phyloP scores from a whole-genome alignment of 257 asterid genomes.

The Ilex aquifolium region DNA sequence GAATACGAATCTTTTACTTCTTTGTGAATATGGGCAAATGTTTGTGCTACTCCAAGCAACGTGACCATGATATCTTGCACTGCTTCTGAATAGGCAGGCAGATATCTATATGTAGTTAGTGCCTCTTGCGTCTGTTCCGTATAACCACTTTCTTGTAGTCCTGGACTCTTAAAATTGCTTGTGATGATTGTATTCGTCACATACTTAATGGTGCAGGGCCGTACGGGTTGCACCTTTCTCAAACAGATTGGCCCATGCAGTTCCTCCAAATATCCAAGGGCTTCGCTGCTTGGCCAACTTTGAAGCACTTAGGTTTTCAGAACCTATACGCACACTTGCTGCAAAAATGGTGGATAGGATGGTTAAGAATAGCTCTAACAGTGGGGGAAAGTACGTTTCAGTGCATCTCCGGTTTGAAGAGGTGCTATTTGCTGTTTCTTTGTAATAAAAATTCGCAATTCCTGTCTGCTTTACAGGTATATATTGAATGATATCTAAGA shows the following conservation, averaged over 20 bases:
- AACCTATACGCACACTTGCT: constrained; percentile 88
- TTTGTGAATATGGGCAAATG: neutral
- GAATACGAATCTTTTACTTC: neutral
- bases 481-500: neutral
- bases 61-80: neutral
- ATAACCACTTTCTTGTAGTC: neutral
- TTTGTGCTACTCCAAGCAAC: neutral
- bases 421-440: constrained; percentile 34
- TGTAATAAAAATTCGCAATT: neutral
- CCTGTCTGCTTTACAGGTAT: neutral
- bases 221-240: constrained; percentile 99
- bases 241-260: constrained; percentile 93
- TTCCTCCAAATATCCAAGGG: constrained; percentile 77
- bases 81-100: neutral
- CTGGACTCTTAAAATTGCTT: neutral
- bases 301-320: constrained; percentile 94
- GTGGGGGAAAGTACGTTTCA: constrained; percentile 75
- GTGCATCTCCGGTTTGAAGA: constrained; percentile 98
- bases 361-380: constrained; percentile 68
- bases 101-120: neutral
- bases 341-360: constrained; percentile 97
- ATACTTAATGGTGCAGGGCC: constrained; percentile 63
- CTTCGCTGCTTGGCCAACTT: constrained; percentile 93
- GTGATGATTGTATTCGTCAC: constrained; percentile 4
- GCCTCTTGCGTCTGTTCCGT: neutral